Base-by-base conservation (phyloP, 352 stramenopile genomes). In the Pseudoperonospora humuli region DNA sequence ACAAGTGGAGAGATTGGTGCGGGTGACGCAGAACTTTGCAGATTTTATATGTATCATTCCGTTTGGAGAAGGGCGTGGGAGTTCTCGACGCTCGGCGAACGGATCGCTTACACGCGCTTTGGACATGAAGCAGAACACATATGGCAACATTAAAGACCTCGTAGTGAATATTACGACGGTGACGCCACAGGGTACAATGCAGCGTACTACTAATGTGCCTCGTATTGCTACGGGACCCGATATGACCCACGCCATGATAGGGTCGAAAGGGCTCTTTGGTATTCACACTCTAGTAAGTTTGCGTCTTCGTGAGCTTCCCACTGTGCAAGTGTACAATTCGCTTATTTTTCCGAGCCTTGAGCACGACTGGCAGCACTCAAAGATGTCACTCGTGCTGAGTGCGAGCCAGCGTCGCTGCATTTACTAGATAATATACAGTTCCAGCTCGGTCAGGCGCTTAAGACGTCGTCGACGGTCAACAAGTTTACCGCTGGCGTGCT, bases 391-490 rank as follows among this genome's bases (percentile, higher is more conserved):
- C 50, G 67, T 31, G 45, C 69, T 27, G 73, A 79, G 15, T 79
- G 64, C 24, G 68, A 78, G 20, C 91, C 91, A 17, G 85, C 89
- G 17, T 96, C 84, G 28, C 70, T 97, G 9, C 81, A 90, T 13
- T 61, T 98, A 24, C 57, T 98, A 31, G 93, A 97, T 64, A 97
- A 98, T 60, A 85, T 81, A 27, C 91, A 98, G 51, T 98, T 97
- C 61, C 78, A 93, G 49, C 57, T 98, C 6, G 91, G 93, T 3
- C 89, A 97, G 48, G 87, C 86, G 24, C 63, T 97, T 1, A 96
- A 93, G 60, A 72, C 74, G 3, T 67, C 61, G 1, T 71, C 57
- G 5, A 36, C 62, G 5, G 46, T 42, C 4, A 66, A 69, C 32
- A 70, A 61, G 33, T 81, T 81, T 36, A 65, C 64, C 3, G 54